Conservation (phyloP, 106 monocot species). For the Narthecium ossifragum region DNA sequence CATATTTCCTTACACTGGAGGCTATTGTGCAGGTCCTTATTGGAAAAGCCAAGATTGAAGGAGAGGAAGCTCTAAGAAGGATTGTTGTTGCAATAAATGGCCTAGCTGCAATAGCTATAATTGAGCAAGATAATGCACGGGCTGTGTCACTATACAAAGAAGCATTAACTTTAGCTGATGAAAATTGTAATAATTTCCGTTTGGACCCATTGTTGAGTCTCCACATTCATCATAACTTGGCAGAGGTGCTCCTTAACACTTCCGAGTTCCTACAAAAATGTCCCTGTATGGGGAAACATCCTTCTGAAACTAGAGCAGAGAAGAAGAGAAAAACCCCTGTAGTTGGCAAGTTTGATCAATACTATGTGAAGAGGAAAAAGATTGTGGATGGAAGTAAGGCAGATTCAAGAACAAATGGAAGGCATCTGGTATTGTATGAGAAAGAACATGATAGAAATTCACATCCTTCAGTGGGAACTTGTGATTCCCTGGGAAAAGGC, state of each 20-base stretch:
- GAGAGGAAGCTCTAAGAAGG: slow-evolving; percentile 90
- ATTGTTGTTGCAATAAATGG: slow-evolving; percentile 86
- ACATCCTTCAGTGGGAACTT: too few species aligned
- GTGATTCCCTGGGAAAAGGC: slow-evolving; percentile 6
- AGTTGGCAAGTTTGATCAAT: slow-evolving; percentile 19
- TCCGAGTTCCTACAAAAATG: slow-evolving; percentile 31
- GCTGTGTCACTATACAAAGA: slow-evolving; percentile 77
- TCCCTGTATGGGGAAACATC: slow-evolving; percentile 11
- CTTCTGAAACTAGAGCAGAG: slow-evolving; percentile 21
- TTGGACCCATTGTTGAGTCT: slow-evolving; percentile 87
- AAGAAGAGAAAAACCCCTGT: slow-evolving; percentile 17
- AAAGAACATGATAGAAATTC: too few species aligned
- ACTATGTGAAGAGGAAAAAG: slow-evolving; percentile 53
- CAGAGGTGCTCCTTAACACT: slow-evolving; percentile 48
- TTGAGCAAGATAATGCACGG: slow-evolving; percentile 44
- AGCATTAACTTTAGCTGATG: slow-evolving; percentile 60
- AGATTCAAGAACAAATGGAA: too few species aligned
- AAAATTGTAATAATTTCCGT: slow-evolving; percentile 66
- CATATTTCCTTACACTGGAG: not conserved
- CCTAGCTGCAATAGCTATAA: slow-evolving; percentile 76
- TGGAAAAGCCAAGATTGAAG: slow-evolving; percentile 91
- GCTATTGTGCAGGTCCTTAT: slow-evolving; percentile 66
- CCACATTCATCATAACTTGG: slow-evolving; percentile 87
- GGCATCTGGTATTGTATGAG: too few species aligned
- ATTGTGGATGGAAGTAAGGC: too few species aligned